Evolutionary conservation across 2,329 filamentous ascomycete genomes (phyloP).

Genomic region (Dryadomyces quercus-mongolicae): DNA sequence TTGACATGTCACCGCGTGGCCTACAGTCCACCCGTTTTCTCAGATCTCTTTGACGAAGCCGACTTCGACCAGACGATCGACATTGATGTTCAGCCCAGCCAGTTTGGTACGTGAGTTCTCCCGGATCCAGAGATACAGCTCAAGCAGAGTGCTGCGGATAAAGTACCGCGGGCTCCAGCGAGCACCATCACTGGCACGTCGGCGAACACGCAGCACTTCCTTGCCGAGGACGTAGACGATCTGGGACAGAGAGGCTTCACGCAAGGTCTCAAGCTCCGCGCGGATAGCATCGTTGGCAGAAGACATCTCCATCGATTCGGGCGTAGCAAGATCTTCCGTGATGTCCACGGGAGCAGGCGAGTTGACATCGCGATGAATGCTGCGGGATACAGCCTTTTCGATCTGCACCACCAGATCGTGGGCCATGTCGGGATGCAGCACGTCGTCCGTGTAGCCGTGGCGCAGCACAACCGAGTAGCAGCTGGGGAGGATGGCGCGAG

Average conservation of each 20-base stretch:
- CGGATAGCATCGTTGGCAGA: neutral
- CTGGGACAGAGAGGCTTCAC: conserved; percentile 32
- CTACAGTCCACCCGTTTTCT: neutral
- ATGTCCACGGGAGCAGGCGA: neutral
- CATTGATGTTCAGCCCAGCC: conserved; percentile 45
- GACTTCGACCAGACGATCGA: conserved; percentile 53
- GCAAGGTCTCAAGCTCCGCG: conserved; percentile 29
- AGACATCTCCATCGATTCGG: neutral
- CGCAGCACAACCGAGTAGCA: conserved; percentile 59
- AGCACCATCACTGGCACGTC: conserved; percentile 6
- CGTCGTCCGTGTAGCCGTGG: conserved; percentile 62
- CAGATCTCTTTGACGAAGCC: conserved; percentile 57
- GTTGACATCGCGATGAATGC: conserved; percentile 5
- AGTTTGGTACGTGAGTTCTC: conserved; percentile 57
- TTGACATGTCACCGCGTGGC: too few species aligned
- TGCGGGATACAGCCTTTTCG: conserved; percentile 35
- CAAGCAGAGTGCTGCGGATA: conserved; percentile 33
- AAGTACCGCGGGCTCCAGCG: conserved; percentile 16
- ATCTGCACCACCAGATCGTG: conserved; percentile 45
- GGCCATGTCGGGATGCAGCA: conserved; percentile 52
- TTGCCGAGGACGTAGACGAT: conserved; percentile 49
- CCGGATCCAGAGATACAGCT: conserved; percentile 49
- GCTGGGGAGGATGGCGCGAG: conserved; percentile 31
- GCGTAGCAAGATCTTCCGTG: conserved; percentile 2
- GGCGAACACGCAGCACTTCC: conserved; percentile 41